Conservation (phyloP, 208 protist species). For the Leptomonas pyrrhocoris region DNA sequence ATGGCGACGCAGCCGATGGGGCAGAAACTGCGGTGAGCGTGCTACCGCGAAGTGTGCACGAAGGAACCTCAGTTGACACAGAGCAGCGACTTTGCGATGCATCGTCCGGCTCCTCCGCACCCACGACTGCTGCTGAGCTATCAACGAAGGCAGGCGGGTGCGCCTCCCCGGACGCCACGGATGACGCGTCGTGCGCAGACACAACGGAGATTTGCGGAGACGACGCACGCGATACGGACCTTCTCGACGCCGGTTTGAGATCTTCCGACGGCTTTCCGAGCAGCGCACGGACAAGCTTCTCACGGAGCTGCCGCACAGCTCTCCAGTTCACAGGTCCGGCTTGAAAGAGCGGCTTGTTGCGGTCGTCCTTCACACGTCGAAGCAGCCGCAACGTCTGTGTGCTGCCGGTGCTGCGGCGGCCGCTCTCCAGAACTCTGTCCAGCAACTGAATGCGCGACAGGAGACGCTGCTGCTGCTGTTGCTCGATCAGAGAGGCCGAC, state of each 20-base stretch:
- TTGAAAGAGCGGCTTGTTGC: background rate
- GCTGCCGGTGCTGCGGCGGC: background rate
- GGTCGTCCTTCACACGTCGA: background rate
- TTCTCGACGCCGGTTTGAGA: too few relatives aligned
- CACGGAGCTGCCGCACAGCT: constrained; percentile 1
- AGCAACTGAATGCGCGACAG: constrained; percentile 16
- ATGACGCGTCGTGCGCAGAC: background rate
- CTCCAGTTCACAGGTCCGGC: constrained; percentile 12
- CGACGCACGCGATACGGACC: background rate
- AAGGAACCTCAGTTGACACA: too few relatives aligned
- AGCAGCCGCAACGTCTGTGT: constrained; percentile 3
- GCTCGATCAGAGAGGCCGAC: background rate
- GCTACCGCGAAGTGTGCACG: too few relatives aligned
- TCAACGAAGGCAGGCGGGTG: background rate
- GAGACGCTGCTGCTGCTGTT: constrained; percentile 4
- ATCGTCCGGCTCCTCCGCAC: background rate
- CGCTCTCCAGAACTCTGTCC: constrained; percentile 2
- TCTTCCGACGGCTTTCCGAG: background rate
- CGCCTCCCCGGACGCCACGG: background rate
- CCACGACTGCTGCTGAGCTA: background rate
- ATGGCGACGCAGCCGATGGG: background rate
- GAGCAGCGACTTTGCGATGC: too few relatives aligned
- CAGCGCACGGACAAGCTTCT: constrained; percentile 1
- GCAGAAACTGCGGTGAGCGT: too few relatives aligned
- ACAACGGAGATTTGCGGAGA: background rate